Evolutionary conservation across 2,329 filamentous ascomycete species (phyloP).

Genomic region (Cercospora nicotianae): DNA sequence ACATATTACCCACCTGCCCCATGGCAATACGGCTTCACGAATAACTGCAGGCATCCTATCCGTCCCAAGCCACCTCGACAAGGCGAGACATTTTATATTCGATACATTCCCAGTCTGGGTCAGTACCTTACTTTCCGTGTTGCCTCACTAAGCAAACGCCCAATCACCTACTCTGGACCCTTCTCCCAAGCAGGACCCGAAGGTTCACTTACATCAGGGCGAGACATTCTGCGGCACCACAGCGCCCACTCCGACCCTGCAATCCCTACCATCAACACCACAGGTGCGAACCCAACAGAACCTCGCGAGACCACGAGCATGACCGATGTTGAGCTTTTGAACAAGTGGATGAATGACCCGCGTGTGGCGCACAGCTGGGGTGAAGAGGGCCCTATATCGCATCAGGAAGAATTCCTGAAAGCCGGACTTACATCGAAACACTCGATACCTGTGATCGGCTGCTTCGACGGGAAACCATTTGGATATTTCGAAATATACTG

Average conservation of each 20-base stretch:
- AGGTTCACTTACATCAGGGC: slow-evolving; percentile 37
- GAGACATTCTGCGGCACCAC: slow-evolving; percentile 23
- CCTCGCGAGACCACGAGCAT: slow-evolving; percentile 28
- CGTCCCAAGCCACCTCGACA: slow-evolving; percentile 86
- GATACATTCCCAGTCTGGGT: slow-evolving; percentile 76
- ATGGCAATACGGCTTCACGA: slow-evolving; percentile 75
- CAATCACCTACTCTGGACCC: slow-evolving; percentile 66
- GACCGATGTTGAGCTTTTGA: slow-evolving; percentile 68
- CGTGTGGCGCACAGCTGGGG: slow-evolving; percentile 88
- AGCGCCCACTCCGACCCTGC: slow-evolving; percentile 48
- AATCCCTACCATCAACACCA: slow-evolving; percentile 36
- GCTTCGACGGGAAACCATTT: slow-evolving; percentile 94
- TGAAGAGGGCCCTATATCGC: slow-evolving; percentile 55
- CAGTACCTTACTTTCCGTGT: slow-evolving; percentile 89
- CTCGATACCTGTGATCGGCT: slow-evolving; percentile 86
- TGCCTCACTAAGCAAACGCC: slow-evolving; percentile 66
- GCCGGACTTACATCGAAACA: slow-evolving; percentile 66
- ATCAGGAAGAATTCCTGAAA: slow-evolving; percentile 68
- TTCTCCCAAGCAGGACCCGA: slow-evolving; percentile 30
- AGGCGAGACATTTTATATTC: slow-evolving; percentile 87
- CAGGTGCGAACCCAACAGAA: neutral
- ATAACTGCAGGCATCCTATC: slow-evolving; percentile 78
- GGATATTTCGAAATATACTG: slow-evolving; percentile 98
- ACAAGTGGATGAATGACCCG: slow-evolving; percentile 85
- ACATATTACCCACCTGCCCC: slow-evolving; percentile 88